Base-by-base conservation (phyloP, 2,329 filamentous ascomycete genomes). In the Dactylonectria macrodidyma region DNA sequence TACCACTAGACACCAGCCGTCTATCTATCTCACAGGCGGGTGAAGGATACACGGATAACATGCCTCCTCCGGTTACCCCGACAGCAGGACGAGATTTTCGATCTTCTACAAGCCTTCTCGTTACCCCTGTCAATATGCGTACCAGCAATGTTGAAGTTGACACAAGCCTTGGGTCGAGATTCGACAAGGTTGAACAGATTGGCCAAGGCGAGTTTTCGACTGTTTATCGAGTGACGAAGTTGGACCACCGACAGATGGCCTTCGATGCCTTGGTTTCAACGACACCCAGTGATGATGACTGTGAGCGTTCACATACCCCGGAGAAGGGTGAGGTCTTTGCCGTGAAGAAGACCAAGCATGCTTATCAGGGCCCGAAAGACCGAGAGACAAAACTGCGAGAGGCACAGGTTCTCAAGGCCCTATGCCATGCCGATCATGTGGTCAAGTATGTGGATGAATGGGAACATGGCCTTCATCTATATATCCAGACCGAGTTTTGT, bases 401-500 rank as follows among this genome's bases (percentile, higher is more conserved):
- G 81, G 95, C 97, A 3, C 85, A 90, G 19, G 90, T 95, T 22
- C 86, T 99, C 54, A 91, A 92, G 76, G 87, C 90, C n/a, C 84
- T 99, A 48, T 89, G 89, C 59, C 90, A 93, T 65, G 91, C 92
- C 62, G 94, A 97, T 76, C 95, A 99, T 80, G 89, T 98, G 60
- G 86, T 99, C 59, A 90, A 93, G 70, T 93, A 95, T 73, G 86
- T 95, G 62, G 91, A 97, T 75, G 92, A 91, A 78, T 99, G 96
- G 96, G 95, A 98, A 81, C 88, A 92, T 67, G 90, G 93, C 73
- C 89, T 89, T 64, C 91, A 95, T 77, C 88, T 99, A 10, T 99
- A 98, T 83, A 98, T 99, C 68, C 95, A 98, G 83, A 98, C 95
- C 0, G 96, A 99, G 78, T 98, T 92, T 78, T 99, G 96, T 77